These are phyloP conservation scores for Endothia cerciana DNA, from an alignment of 2,329 filamentous ascomycete species.

Conservation along the genomic window DNA sequence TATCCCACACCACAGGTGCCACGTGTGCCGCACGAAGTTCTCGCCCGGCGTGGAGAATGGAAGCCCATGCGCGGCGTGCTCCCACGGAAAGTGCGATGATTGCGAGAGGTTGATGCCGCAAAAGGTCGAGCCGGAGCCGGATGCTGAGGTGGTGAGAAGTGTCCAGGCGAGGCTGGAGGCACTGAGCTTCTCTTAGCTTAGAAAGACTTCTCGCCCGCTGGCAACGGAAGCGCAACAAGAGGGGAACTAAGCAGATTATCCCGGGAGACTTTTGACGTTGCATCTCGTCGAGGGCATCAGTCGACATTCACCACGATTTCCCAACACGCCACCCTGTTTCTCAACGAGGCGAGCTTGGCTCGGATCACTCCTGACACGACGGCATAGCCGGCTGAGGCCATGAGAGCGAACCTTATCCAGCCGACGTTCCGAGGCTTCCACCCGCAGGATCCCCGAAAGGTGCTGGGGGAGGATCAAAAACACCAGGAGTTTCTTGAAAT, in stretches of 20 bases:
- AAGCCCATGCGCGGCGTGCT: conserved; percentile 62
- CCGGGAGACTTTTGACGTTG: background rate
- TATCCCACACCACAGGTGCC: conserved; percentile 61
- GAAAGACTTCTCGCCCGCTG: background rate
- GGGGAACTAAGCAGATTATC: background rate
- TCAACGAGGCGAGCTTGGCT: background rate
- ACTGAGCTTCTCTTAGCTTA: conserved; percentile 40
- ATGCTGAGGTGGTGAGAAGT: conserved; percentile 61
- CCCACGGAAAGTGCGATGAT: conserved; percentile 60
- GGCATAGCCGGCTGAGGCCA: background rate
- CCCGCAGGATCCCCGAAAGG: background rate
- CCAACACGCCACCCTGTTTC: background rate
- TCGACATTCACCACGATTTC: background rate
- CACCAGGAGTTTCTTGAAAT: background rate
- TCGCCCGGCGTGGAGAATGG: conserved; percentile 53
- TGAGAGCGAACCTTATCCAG: background rate
- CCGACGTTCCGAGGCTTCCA: background rate
- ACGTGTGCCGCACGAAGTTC: conserved; percentile 65
- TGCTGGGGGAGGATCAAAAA: background rate
- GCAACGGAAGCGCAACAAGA: background rate
- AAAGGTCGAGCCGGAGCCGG: conserved; percentile 63
- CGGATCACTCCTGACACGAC: background rate
- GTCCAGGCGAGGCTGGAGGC: conserved; percentile 59
- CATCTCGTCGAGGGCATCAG: background rate
- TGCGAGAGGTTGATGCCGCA: conserved; percentile 63